Percentiles rank a stretch among this genome's conserved stretches.
These are phyloP conservation scores for Penicillium psychrosexuale DNA, from an alignment of 2,329 filamentous ascomycete species.

Conservation along the genomic window DNA sequence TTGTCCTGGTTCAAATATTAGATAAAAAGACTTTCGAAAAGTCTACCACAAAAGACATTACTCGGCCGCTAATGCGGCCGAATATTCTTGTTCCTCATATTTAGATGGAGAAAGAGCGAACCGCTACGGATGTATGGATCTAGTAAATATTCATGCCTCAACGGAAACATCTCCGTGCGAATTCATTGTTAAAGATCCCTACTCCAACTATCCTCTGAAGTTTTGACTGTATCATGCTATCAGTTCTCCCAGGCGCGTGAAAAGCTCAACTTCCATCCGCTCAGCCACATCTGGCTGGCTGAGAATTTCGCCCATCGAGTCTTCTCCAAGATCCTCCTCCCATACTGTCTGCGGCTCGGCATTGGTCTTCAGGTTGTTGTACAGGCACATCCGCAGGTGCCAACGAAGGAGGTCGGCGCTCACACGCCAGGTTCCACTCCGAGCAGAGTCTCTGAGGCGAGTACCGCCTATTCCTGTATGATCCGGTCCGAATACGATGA, in stretches of 20 bases:
- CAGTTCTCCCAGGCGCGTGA: conserved; percentile 18
- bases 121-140: too few species aligned
- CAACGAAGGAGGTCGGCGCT: conserved; percentile 21
- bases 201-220: neutral
- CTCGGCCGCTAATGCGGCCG: too few species aligned
- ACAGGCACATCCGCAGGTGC: conserved; percentile 21
- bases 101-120: too few species aligned
- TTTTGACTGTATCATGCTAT: neutral
- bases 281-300: conserved; percentile 53
- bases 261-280: conserved; percentile 31
- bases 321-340: conserved; percentile 20
- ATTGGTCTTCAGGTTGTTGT: conserved; percentile 17
- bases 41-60: too few species aligned
- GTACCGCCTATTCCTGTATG: neutral
- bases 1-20: too few species aligned
- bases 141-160: too few species aligned
- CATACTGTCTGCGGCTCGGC: conserved; percentile 10
- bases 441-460: neutral
- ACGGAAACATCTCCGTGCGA: too few species aligned
- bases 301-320: conserved; percentile 30
- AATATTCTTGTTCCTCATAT: too few species aligned
- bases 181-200: neutral
- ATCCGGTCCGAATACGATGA: neutral
- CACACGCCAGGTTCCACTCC: conserved; percentile 1
- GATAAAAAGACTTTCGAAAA: too few species aligned